A percentile compares a stretch with the other conserved stretches of the same genome.
Conservation (phyloP, 148 eudicot species). For the Cornus florida region DNA sequence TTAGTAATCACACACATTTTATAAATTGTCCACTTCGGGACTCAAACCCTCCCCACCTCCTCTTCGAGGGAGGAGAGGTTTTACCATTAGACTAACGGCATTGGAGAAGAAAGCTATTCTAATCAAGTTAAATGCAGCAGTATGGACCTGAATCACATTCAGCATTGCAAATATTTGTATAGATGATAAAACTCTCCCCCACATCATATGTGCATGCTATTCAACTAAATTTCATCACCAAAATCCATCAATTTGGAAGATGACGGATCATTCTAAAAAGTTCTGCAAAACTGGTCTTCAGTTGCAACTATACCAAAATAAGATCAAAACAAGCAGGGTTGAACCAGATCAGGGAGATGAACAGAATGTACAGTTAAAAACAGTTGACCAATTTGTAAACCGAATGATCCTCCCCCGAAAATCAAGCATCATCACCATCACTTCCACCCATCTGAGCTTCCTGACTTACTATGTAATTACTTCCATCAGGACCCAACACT, state of each 20-base stretch:
- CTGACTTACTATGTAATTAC: slow-evolving; percentile 31
- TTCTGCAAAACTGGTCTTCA: background rate
- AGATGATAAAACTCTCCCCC: background rate
- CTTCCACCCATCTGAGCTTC: slow-evolving; percentile 41
- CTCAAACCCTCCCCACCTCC: no score
- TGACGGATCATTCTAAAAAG: background rate
- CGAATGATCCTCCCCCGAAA: background rate
- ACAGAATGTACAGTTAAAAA: slow-evolving; percentile 19
- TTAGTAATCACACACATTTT: no score
- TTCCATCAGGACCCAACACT: slow-evolving; percentile 65
- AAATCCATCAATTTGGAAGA: no score
- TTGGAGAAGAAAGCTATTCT: background rate
- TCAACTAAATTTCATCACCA: background rate
- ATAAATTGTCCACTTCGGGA: no score
- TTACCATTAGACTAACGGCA: no score
- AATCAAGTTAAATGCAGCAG: background rate
- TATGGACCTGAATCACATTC: background rate
- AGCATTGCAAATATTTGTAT: background rate
- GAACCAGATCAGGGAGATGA: background rate
- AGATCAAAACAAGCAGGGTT: background rate
- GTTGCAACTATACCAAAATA: background rate
- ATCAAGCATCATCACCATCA: slow-evolving; percentile 43
- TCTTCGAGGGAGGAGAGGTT: no score
- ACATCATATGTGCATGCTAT: background rate
- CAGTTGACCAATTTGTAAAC: background rate